These are phyloP conservation scores for Talaromyces funiculosus DNA, from an alignment of 2,329 filamentous ascomycete species.

Conservation along the genomic window DNA sequence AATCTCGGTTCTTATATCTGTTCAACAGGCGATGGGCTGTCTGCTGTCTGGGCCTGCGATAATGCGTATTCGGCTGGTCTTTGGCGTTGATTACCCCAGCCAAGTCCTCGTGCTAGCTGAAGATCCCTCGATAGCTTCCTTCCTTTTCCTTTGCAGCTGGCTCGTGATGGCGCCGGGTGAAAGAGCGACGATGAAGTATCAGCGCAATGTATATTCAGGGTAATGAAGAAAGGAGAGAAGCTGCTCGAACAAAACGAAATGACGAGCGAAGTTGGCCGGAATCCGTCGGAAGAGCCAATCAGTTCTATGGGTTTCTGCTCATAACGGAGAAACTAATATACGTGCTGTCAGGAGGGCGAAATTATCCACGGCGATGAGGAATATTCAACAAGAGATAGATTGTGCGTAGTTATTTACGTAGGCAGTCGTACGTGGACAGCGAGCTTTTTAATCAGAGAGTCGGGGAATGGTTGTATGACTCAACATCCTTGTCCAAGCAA, in stretches of 20 bases:
- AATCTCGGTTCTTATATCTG: background rate
- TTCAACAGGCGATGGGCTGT: no score
- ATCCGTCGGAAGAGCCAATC: constrained; percentile 4
- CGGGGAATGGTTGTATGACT: background rate
- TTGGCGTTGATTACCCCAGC: background rate
- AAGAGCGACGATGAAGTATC: no score
- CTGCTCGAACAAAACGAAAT: background rate
- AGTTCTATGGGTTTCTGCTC: background rate
- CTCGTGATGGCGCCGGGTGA: background rate
- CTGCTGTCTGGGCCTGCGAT: background rate
- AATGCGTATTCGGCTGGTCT: background rate
- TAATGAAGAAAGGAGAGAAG: background rate
- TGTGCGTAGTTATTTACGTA: background rate
- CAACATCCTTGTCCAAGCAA: background rate
- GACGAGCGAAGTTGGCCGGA: constrained; percentile 2
- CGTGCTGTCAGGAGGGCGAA: background rate
- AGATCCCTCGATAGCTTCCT: background rate
- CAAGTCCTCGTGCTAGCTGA: constrained; percentile 7
- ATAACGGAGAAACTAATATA: constrained; percentile 3
- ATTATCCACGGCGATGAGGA: background rate
- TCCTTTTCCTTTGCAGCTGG: background rate
- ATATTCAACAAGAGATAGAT: background rate
- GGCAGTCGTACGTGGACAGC: background rate
- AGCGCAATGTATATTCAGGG: background rate
- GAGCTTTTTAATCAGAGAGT: background rate